A percentile compares a stretch with the other conserved stretches of the same genome.
These are phyloP conservation scores for Baudoinia panamericana DNA, from an alignment of 495 filamentous ascomycete species.

Conservation along the genomic window DNA sequence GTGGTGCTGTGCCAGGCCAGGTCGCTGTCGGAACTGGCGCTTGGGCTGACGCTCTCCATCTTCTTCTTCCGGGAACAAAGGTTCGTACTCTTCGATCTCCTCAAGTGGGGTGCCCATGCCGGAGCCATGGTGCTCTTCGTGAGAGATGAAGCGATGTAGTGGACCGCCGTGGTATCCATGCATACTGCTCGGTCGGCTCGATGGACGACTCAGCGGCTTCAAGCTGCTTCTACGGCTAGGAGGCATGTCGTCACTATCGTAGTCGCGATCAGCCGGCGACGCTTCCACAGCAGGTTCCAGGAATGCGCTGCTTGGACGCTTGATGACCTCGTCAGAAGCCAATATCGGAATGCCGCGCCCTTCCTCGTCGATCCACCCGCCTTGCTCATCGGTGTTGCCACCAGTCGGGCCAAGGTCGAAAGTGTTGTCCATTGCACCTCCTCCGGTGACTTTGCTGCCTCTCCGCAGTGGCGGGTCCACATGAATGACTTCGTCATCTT, in stretches of 20 bases:
- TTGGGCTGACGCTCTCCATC: slow-evolving; percentile 43
- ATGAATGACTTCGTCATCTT: slow-evolving; percentile 55
- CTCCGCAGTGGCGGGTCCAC: slow-evolving; percentile 57
- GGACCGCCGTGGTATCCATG: slow-evolving; percentile 33
- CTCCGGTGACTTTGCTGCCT: slow-evolving; percentile 47
- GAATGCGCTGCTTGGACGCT: slow-evolving; percentile 50
- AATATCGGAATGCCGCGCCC: slow-evolving; percentile 64
- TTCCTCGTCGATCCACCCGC: slow-evolving; percentile 40
- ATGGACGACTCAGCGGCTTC: slow-evolving; percentile 50
- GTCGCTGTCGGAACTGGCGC: slow-evolving; percentile 51
- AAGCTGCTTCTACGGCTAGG: slow-evolving; percentile 37
- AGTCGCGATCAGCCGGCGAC: slow-evolving; percentile 41
- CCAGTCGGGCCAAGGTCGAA: slow-evolving; percentile 34
- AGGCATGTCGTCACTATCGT: slow-evolving; percentile 32
- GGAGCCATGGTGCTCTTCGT: slow-evolving; percentile 40
- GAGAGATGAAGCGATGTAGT: slow-evolving; percentile 39
- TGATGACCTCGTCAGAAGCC: slow-evolving; percentile 80
- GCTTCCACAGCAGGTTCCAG: slow-evolving; percentile 65
- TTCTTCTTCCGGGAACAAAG: slow-evolving; percentile 80
- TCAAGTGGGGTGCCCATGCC: slow-evolving; percentile 65
- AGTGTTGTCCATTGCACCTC: slow-evolving; percentile 32
- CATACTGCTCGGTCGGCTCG: slow-evolving; percentile 57
- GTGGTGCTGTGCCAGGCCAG: slow-evolving; percentile 48
- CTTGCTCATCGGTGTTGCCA: slow-evolving; percentile 38
- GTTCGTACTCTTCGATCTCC: slow-evolving; percentile 89